Conservation (phyloP, 2,329 filamentous ascomycete species). For the Clonostachys byssicola region DNA sequence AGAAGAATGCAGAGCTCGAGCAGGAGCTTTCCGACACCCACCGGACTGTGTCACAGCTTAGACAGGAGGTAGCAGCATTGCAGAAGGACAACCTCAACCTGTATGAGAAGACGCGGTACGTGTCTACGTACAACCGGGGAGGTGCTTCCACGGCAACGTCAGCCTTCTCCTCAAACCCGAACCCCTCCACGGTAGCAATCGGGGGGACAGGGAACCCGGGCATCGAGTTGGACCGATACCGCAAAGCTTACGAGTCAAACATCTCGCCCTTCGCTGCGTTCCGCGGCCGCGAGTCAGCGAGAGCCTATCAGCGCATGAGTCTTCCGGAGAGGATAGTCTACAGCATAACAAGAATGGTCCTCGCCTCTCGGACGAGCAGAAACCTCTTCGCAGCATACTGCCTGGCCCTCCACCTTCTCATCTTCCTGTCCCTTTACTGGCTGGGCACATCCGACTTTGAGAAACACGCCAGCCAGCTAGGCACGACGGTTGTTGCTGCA, state of each 20-base stretch:
- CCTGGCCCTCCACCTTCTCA: constrained; percentile 78
- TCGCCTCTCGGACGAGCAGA: constrained; percentile 84
- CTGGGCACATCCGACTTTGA: constrained; percentile 67
- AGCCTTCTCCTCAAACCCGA: constrained; percentile 67
- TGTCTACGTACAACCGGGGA: constrained; percentile 84
- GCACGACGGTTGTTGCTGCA: constrained; percentile 40
- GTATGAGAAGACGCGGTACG: constrained; percentile 96
- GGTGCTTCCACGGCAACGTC: constrained; percentile 51
- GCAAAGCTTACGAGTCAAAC: constrained; percentile 89
- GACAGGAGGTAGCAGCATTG: constrained; percentile 85
- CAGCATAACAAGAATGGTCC: constrained; percentile 83
- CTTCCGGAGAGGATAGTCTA: constrained; percentile 87
- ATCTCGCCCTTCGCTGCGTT: constrained; percentile 96
- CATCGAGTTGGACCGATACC: constrained; percentile 76
- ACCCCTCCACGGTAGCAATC: constrained; percentile 65
- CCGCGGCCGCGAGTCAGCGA: constrained; percentile 83
- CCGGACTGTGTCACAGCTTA: constrained; percentile 74
- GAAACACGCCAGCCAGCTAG: constrained; percentile 52
- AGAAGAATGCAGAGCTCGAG: constrained; percentile 88
- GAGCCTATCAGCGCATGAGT: constrained; percentile 91
- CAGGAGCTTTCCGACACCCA: constrained; percentile 84
- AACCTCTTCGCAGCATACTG: constrained; percentile 95
- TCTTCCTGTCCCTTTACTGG: constrained; percentile 85
- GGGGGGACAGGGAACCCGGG: constrained; percentile 54
- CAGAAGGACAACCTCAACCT: constrained; percentile 95